phyloP scores from a whole-genome alignment of 192 early-diverging fungal genomes.

The Lunasporangiospora selenospora region DNA sequence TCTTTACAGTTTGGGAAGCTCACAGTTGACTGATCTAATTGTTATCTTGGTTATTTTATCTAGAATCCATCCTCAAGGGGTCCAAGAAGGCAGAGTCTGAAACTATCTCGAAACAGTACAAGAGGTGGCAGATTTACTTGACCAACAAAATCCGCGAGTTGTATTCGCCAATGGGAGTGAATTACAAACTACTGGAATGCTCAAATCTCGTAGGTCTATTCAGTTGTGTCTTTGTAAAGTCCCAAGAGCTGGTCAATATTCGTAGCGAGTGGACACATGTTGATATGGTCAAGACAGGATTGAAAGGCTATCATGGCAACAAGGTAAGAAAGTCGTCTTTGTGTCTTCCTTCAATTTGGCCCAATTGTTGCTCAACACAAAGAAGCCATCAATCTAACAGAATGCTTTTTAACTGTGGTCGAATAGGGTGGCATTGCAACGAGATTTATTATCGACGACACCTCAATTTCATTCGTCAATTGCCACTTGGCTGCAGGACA shows the following conservation, averaged over 20 bases:
- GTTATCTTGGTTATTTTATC: constrained; percentile 42
- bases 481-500: constrained; percentile 89
- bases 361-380: too few relatives aligned
- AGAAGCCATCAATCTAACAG: too few relatives aligned
- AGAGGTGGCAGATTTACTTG: constrained; percentile 84
- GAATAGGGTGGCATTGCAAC: constrained; percentile 77
- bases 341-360: constrained; percentile 23
- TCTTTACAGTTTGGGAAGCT: constrained; percentile 12
- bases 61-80: constrained; percentile 61
- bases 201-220: constrained; percentile 93
- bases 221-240: constrained; percentile 83
- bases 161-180: constrained; percentile 52
- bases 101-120: constrained; percentile 72
- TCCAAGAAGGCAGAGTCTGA: constrained; percentile 66
- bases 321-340: constrained; percentile 64
- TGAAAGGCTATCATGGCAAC: constrained; percentile 89
- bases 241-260: constrained; percentile 51
- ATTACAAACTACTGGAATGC: constrained; percentile 69
- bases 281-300: constrained; percentile 86
- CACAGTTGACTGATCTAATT: constrained; percentile 29
- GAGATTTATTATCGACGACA: constrained; percentile 77
- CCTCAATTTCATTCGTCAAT: constrained; percentile 87
- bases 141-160: constrained; percentile 61
- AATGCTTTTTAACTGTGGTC: constrained; percentile 2
- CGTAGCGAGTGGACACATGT: constrained; percentile 67